phyloP scores from a whole-genome alignment of 768 basidiomycete species.

The Tulasnella sp. region DNA sequence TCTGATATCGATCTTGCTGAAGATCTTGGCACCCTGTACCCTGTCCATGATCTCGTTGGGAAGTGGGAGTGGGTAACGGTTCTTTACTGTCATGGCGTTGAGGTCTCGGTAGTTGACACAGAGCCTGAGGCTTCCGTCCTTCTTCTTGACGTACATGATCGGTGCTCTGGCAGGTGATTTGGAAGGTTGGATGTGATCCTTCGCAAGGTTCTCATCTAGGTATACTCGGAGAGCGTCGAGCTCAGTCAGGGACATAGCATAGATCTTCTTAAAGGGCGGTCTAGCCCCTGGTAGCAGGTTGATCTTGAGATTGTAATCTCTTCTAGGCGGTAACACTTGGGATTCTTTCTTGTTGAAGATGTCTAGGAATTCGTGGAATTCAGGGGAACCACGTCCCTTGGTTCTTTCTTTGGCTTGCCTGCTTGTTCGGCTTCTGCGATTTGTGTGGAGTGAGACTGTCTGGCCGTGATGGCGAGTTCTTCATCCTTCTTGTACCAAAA shows the following conservation, averaged over 20 bases:
- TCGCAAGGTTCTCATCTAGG: constrained; percentile 21
- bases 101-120: constrained; percentile 20
- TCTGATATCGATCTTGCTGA: constrained; percentile 22
- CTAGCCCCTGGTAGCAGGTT: neutral
- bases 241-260: neutral
- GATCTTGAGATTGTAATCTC: neutral
- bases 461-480: no score
- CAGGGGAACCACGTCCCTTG: neutral
- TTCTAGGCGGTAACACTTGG: neutral
- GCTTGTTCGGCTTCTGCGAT: constrained; percentile 2
- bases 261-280: neutral
- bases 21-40: constrained; percentile 17
- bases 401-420: neutral
- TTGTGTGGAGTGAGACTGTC: constrained; percentile 8
- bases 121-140: constrained; percentile 20
- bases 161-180: constrained; percentile 20
- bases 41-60: constrained; percentile 17
- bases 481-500: no score
- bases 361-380: constrained; percentile 3
- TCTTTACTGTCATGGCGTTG: constrained; percentile 19
- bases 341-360: neutral
- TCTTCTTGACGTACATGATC: constrained; percentile 24
- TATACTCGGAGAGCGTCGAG: constrained; percentile 15
- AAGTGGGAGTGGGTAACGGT: constrained; percentile 20
- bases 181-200: constrained; percentile 19